Base-by-base conservation (phyloP, 768 basidiomycete genomes). In the Pleurotus ostreatus region DNA sequence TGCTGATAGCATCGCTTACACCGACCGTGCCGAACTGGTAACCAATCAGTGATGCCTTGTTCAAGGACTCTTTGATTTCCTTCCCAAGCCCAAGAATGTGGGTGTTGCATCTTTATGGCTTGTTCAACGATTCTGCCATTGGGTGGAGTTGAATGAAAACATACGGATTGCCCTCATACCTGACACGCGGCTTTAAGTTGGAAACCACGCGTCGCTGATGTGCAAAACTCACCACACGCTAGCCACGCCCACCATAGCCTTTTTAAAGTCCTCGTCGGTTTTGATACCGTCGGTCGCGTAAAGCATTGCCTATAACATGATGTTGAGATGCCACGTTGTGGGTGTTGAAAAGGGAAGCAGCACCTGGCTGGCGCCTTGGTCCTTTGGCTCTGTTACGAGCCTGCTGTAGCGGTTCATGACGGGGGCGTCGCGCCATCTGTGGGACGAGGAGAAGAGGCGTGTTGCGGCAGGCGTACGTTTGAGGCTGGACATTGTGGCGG, bases 141-240 rank as follows among this genome's bases (percentile, higher is more conserved):
- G 30, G 20, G 26, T 11, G 38, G 34, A 47, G 30, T 20, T 39
- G 45, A 26, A 15, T 11, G 26, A 30, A 52, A 53, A 76, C 92
- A 77, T 70, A 98, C 91, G 97, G 97, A 71, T 97, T 98, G 41
- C 96, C 96, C 69, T 99, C 96, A 66, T 98, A 98, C 95, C 95
- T 98, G 58, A 45, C 18, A 57, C 20, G 54, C 57, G 49, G 23
- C n/a, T 37, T 53, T 20, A n/a, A 60, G 65, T 59, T 43, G 49
- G 56, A 54, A 55, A 56, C 59, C 64, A 55, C 11, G 26, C 16
- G 37, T 44, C 38, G 23, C 15, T 30, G 41, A 45, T 39, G 18
- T 37, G 49, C 13, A 46, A 46, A 54, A 74, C 87, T 69, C 67
- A 94, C 97, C 97, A 99, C 37, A 99, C 89, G 62, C 94, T 96